Conservation (phyloP, 2,329 filamentous ascomycete species). For the Aspergillus brunneoviolaceus region DNA sequence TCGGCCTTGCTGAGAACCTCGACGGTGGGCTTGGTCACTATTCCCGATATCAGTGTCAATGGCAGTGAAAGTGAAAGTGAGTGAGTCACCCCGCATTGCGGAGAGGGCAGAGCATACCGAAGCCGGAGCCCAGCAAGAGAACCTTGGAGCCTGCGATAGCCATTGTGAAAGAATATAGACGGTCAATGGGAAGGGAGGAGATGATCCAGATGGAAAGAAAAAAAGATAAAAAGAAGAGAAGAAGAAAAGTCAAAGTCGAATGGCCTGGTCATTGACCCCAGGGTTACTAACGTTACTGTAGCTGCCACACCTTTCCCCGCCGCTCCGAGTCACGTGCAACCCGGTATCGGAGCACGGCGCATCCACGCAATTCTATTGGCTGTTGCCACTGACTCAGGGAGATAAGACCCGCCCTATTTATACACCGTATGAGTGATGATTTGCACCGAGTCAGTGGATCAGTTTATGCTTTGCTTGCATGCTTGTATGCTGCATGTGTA, state of each 20-base stretch:
- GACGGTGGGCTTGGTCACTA: conserved; percentile 62
- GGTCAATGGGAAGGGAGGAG: not conserved
- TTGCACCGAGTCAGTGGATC: no score
- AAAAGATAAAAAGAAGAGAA: not conserved
- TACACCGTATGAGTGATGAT: not conserved
- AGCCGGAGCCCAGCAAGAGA: conserved; percentile 40
- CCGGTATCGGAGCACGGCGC: conserved; percentile 25
- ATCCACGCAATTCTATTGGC: not conserved
- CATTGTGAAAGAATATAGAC: conserved; percentile 30
- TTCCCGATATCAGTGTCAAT: not conserved
- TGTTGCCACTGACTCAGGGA: not conserved
- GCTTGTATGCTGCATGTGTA: no score
- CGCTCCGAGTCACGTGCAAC: conserved; percentile 25
- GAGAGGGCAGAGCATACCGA: conserved; percentile 27
- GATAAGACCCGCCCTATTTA: not conserved
- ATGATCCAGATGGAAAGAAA: conserved; percentile 14
- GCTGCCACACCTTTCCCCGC: not conserved
- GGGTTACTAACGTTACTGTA: not conserved
- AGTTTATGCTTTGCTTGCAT: no score
- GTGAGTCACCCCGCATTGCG: not conserved
- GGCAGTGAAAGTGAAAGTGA: not conserved
- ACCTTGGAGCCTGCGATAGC: conserved; percentile 40
- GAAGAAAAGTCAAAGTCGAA: conserved; percentile 19
- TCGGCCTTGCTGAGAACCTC: conserved; percentile 62
- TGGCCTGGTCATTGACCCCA: not conserved